Base-by-base conservation (phyloP, 495 filamentous ascomycete species). In the Aspergillus biplanus region DNA sequence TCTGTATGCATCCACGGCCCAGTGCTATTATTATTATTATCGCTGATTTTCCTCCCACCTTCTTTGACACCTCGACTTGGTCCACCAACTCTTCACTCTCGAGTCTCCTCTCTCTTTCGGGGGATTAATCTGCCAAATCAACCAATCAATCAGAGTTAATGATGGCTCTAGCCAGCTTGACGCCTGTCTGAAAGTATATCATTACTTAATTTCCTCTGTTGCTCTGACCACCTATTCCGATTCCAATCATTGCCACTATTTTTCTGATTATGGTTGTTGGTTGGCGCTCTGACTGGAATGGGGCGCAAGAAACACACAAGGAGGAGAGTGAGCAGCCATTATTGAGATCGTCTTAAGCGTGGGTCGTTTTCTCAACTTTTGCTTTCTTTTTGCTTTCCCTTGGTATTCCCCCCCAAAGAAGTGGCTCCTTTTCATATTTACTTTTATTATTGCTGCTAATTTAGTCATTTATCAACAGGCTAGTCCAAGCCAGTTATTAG, bases 21-120 rank as follows among this genome's bases (percentile, higher is more conserved):
- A 12, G 11, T 44, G 8, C 6, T 50, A 21, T 50, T 5, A 7
- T 49, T n/a, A 18, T 50, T 18, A 49, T 49, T 21, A 49, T 49
- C 21, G 15, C 9, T 49, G n/a, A 18, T 50, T 50, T 50, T 18
- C 16, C 27, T 50, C 27, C 1, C n/a, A 21, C 27, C 5, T 50
- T 50, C 16, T 27, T 18, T 50, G 7, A 9, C 7, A 21, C n/a
- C 5, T 16, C 16, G 13, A 18, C 35, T 44, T 21, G 52, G 33
- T 55, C 52, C 52, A 55, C 52, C 34, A 6, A n/a, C 48, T 52
- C 7, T 18, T 55, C 52, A 34, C 21, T 32, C 7, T 33, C 52
- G 52, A n/a, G n/a, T n/a, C n/a, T 27, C 21, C 27, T n/a, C 32
- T 34, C 32, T 32, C 18, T 56, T 56, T 56, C 52, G 18, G 52